Conservation (phyloP, 2,329 filamentous ascomycete species). For the Aspergillus novofumigatus region DNA sequence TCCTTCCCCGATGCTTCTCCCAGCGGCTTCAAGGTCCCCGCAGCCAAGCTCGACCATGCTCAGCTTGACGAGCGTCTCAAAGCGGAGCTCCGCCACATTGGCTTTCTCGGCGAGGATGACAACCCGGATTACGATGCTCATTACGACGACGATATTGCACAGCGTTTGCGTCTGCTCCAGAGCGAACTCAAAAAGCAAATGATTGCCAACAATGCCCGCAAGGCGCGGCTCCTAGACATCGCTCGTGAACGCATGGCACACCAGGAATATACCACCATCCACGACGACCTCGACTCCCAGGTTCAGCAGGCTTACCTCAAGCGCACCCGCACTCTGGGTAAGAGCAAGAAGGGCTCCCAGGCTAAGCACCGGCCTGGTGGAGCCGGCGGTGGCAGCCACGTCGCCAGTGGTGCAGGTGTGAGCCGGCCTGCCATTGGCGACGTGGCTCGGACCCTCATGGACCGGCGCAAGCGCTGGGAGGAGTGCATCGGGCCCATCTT, state of each 20-base stretch:
- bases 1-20: conserved; percentile 73
- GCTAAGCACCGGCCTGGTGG: conserved; percentile 56
- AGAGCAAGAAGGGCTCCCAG: conserved; percentile 84
- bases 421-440: conserved; percentile 73
- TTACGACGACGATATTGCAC: conserved; percentile 90
- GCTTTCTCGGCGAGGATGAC: conserved; percentile 69
- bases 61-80: conserved; percentile 88
- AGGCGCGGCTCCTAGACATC: conserved; percentile 78
- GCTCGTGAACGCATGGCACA: conserved; percentile 90
- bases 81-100: conserved; percentile 85
- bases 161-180: conserved; percentile 81
- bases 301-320: conserved; percentile 95
- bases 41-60: conserved; percentile 75
- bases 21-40: conserved; percentile 74
- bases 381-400: conserved; percentile 65
- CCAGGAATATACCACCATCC: conserved; percentile 94
- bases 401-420: conserved; percentile 35
- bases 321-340: conserved; percentile 87
- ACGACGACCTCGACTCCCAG: conserved; percentile 92
- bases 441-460: conserved; percentile 86
- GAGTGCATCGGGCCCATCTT: conserved; percentile 89
- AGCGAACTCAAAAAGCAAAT: conserved; percentile 75
- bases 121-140: conserved; percentile 80
- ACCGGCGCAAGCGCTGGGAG: conserved; percentile 82
- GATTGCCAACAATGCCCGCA: conserved; percentile 84